Evolutionary conservation across 345 rosid species (phyloP), one percentile per base, ranked within the genome.

Genomic region (Eutrema japonicum): DNA sequence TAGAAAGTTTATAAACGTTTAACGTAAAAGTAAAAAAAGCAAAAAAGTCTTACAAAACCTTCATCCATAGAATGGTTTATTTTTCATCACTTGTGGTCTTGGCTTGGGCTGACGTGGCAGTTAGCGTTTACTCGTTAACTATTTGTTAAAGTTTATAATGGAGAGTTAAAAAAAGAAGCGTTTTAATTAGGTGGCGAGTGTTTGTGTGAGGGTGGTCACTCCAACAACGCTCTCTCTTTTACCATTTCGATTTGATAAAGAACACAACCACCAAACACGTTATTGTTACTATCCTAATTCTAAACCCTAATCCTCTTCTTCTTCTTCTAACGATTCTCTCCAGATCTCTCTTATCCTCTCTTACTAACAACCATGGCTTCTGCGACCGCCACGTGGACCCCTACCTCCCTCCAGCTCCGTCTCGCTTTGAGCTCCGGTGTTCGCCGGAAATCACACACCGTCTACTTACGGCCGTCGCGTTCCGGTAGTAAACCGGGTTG

Each of bases 371-470:
- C 60, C 40, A 86, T 88, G 89, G 85, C 87, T 61, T 82, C 86
- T 9, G 71, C 83, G 63, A 62, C 83, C 6, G 82, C 84, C 72
- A 70, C 86, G 77, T 84, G 86, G 77, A 70, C 87, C 6, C 95
- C 96, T 64, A 79, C 66, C 83, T 89, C 96, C 30, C 96, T 83
- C 62, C 96, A 94, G 90, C 95, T 94, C 63, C 97, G 95, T 16
- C 77, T 89, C 37, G 95, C 93, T 57, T 8, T 89, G 40, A 78
- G 60, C 74, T 66, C 74, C 71, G 12, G 75, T 74, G 73, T 43
- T 53, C 54, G 68, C 52, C 55, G 73, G 73, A 75, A 37, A 27
- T 72, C 81, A 4, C 77, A 74, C 5, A 22, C 78, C 30, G 40
- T 70, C 43, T 71, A 69, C n/a, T 55, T 71, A 42, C 83, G 75